Evolutionary conservation across 257 asterid genomes (phyloP), one percentile per base, ranked within the genome.

Genomic region (Forsythia viridissima): DNA sequence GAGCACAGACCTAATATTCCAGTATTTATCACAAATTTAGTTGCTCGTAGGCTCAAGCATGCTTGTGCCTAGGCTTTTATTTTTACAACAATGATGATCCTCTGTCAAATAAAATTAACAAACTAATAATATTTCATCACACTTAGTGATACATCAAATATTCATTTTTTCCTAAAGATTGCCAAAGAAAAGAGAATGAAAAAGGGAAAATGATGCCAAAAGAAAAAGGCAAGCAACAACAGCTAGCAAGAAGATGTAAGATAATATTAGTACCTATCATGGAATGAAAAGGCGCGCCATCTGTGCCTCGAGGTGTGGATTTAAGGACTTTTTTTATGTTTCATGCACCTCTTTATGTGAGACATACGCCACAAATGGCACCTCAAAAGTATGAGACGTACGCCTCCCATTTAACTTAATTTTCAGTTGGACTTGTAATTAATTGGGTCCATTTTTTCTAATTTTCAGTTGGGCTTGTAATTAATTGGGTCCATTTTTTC

Each of bases 201-300:
- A 39, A 11, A 24, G 16, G 16, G 18, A 15, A 21, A 13, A 74
- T 55, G 24, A 57, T 37, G 70, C 42, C 8, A 63, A 51, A 21
- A n/a, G 7, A 57, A 57, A 43, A 30, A 34, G 3, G 13, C 34
- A 52, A 57, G 11, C n/a, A 42, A 10, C 12, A 24, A 9, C 18
- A 76, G 73, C 61, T 20, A 42, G 15, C 57, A 34, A 13, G 75
- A 34, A 13, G 75, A 59, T 77, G 76, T 51, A 39, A 38, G 63
- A 76, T 76, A 34, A 63, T 51, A 69, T 74, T 13, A 39, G 10
- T 74, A 73, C 36, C 66, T n/a, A 71, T 8, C n/a, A n/a, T n/a
- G n/a, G n/a, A n/a, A n/a, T n/a, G n/a, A n/a, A n/a, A n/a, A n/a
- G n/a, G n/a, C n/a, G n/a, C n/a, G n/a, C n/a, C n/a, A n/a, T n/a